phyloP scores from a whole-genome alignment of 331 rosid genomes.

The Dryas integrifolia region DNA sequence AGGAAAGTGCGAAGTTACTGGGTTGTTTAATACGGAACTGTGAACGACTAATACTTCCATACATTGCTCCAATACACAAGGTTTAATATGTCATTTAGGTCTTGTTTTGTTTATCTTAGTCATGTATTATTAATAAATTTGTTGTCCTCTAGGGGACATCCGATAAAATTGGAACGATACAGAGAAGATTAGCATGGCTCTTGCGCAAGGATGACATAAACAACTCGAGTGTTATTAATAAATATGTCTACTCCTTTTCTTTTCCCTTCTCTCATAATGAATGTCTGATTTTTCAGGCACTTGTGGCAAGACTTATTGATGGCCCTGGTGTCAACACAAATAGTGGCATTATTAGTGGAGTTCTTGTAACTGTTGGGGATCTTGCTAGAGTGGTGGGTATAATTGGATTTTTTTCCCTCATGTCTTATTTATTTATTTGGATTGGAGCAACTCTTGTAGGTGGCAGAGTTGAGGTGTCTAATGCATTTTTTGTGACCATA shows the following conservation, averaged over 20 bases:
- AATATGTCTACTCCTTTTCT: background rate
- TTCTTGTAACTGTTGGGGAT: slow-evolving; percentile 96
- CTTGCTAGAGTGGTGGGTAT: slow-evolving; percentile 96
- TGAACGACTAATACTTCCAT: slow-evolving; percentile 86
- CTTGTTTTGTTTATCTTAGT: background rate
- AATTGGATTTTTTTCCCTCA: slow-evolving; percentile 7
- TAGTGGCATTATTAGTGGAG: slow-evolving; percentile 90
- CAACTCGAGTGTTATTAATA: background rate
- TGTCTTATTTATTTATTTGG: background rate
- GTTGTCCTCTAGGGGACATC: no score
- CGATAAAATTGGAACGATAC: no score
- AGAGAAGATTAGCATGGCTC: no score
- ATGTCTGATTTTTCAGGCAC: slow-evolving; percentile 63
- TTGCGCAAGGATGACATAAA: no score
- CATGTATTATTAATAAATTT: slow-evolving; percentile 15
- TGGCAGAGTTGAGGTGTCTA: background rate
- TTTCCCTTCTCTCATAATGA: slow-evolving; percentile 22
- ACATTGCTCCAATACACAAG: slow-evolving; percentile 95
- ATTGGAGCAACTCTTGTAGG: background rate
- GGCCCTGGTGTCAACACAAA: slow-evolving; percentile 58
- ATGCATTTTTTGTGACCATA: background rate
- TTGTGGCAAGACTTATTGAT: slow-evolving; percentile 79
- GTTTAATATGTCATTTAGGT: slow-evolving; percentile 35
- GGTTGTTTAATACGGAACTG: slow-evolving; percentile 96
- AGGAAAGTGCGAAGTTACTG: slow-evolving; percentile 94